Base-by-base conservation (phyloP, 768 basidiomycete species). In the Paxillus ammoniavirescens region DNA sequence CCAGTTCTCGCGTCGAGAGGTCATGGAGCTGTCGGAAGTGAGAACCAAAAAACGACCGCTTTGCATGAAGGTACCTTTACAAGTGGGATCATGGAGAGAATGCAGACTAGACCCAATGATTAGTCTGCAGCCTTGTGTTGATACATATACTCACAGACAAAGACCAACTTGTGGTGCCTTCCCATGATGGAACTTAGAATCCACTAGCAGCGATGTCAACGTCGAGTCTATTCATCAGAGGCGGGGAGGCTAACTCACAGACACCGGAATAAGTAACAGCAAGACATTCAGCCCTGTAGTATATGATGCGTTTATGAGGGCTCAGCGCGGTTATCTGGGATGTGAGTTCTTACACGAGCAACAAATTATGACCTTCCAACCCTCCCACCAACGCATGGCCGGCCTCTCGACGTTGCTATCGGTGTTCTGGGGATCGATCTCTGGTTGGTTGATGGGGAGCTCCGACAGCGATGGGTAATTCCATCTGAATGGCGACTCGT, bases 41-140 rank as follows among this genome's bases (percentile, higher is more conserved):
- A 65, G 21, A 42, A 6, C 47, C 17, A 36, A 23, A 52, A 45
- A 55, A 5, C 35, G n/a, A 5, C n/a, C 18, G 37, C 17, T 1
- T 18, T 40, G 23, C 42, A 56, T 33, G 43, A 44, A 18, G 51
- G 35, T 58, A 87, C 87, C 72, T 87, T 86, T 47, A 91, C 89
- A 28, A 92, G 77, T 4, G 91, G 92, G 26, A 92, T 80, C 68
- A 93, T 80, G 9, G 87, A 80, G 26, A 89, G 70, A 57, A 86
- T 75, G 55, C 80, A 86, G 50, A 83, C 87, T 89, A 56, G 49
- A 7, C 9, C 9, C 14, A 13, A 23, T 40, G 5, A 28, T 49
- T n/a, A 46, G 26, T 10, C 5, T 33, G 48, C 3, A 23, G 35
- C 33, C 31, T 41, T 21, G n/a, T 41, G 14, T 35, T 17, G 4